Base-by-base conservation (phyloP, 805 yeast genomes). In the Kuraishia piskuri region DNA sequence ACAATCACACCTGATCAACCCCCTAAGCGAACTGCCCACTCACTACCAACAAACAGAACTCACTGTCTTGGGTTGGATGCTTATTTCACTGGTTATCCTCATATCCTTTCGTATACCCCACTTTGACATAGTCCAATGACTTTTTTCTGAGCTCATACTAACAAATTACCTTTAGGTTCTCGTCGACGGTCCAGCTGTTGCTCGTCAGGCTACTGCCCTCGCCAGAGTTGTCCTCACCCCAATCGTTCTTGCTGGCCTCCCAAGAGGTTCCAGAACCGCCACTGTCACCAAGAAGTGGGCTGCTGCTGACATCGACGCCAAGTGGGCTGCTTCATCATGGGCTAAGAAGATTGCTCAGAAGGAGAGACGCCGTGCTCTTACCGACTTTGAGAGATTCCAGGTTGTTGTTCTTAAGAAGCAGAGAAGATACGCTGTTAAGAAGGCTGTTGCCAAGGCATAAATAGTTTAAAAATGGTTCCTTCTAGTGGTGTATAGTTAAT, bases 311-410 rank as follows among this genome's bases (percentile, higher is more conserved):
- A 80, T 92, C 67, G 86, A 83, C 66, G 80, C 83, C 70, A 88
- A 92, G 78, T 94, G 98, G 98, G 83, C 87, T 65, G 79, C 86
- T 68, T 79, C 98, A 62, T 74, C 96, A 54, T 90, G 97, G 97
- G 97, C 99, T 72, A 88, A 92, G 88, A 91, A 90, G 83, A 86
- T 94, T 70, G 97, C 95, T 73, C 86, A 88, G 78, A 90, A 89
- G 78, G 85, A 87, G 77, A 89, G 85, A 78, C 89, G 99, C 84
- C 77, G 95, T 69, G 80, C 85, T 72, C 87, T 95, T 76, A 73
- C 92, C 67, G 99, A 94, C 79, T 94, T 94, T 70, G 97, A 94
- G 83, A 91, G 99, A 86, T 94, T 94, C 97, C 97, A 92, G 84
- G 99, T 92, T 68, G 74, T 88, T 76, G 95, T 90, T 68, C 84